Base-by-base conservation (phyloP, 2,329 filamentous ascomycete genomes). In the Ascosphaera apis region DNA sequence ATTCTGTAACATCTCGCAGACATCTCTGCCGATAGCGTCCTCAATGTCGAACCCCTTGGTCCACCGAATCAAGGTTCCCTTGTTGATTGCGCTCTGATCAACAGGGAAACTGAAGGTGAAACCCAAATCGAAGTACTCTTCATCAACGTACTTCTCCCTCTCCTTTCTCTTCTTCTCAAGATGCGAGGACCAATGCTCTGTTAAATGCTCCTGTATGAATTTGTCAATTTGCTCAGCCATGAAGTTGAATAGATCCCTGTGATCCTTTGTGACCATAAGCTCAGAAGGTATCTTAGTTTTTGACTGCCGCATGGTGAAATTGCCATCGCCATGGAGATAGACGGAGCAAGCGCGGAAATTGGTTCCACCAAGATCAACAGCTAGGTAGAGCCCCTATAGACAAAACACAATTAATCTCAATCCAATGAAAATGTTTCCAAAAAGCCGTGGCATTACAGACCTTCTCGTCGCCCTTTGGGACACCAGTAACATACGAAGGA, bases 31-130 rank as follows among this genome's bases (percentile, higher is more conserved):
- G 39, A 98, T 58, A 1, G 84, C 80, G 52, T 95, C 88, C n/a
- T 74, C 69, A 45, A 98, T 95, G 52, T 95, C 82, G 53, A 93
- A 98, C 36, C 88, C 88, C 63, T 98, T 98, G 39, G 88, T 98
- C 88, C 88, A 98, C 46, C 88, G 74, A 57, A 93, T 88, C 37
- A 98, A 66, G 39, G 75, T 77, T 41, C 88, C 88, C 59, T 83
- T 86, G 66, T 95, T 95, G 54, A 98, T 92, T 28, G 82, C 84
- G 39, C 79, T 66, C 55, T 98, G 88, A 53, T 91, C 72, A 28
- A 95, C 84, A 2, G 88, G 88, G 61, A 95, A 98, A 53, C 80
- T 91, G 59, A 98, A 98, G 36, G 88, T 98, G 60, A 98, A 98
- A n/a, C 88, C 88, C 31, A 98, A 66, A 47, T 83, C 79, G 60